Conservation (phyloP, 75 land plant genomes). For the Chamaecyparis obtusa region DNA sequence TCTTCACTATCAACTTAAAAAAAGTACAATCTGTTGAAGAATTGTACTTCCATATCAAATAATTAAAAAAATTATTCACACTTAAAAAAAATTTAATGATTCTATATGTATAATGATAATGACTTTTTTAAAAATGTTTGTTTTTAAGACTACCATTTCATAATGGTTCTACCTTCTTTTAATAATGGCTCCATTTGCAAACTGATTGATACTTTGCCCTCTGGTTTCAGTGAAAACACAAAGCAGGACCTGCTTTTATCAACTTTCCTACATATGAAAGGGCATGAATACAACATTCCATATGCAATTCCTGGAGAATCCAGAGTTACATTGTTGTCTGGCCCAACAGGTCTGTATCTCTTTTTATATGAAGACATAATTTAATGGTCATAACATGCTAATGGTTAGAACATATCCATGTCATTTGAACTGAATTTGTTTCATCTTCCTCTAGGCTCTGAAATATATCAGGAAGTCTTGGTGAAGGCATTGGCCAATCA, state of each 20-base stretch:
- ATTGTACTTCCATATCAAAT: no score
- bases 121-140: no score
- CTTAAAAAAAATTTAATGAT: no score
- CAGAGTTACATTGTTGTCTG: conserved; percentile 23
- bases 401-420: neutral
- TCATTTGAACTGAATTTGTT: neutral
- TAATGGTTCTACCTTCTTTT: neutral
- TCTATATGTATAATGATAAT: no score
- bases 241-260: conserved; percentile 18
- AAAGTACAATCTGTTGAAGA: no score
- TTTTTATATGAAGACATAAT: neutral
- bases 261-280: conserved; percentile 18
- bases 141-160: no score
- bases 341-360: conserved; percentile 23
- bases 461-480: conserved; percentile 25
- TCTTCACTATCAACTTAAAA: no score
- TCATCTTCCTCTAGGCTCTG: conserved; percentile 15
- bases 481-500: conserved; percentile 25
- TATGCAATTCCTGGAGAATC: neutral
- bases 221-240: conserved; percentile 27
- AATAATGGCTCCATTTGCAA: neutral
- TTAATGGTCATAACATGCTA: neutral
- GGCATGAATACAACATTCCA: conserved; percentile 12
- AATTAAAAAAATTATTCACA: no score
- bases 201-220: neutral